Conservation (phyloP, 208 protist species). For the Balamuthia mandrillaris region DNA sequence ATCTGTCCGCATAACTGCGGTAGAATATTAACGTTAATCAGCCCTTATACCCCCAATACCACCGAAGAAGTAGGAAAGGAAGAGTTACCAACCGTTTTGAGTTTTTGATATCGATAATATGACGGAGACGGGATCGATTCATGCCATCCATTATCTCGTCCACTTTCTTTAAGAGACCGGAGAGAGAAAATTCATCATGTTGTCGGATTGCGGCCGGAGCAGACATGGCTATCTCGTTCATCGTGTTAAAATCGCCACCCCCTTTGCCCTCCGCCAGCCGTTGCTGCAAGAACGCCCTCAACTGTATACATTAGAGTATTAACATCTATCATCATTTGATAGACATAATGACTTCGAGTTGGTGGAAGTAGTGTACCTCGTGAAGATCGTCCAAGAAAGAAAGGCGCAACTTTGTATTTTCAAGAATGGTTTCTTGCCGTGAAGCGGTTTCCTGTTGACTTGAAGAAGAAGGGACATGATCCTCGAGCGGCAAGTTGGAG, state of each 20-base stretch:
- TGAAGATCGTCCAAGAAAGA: neutral
- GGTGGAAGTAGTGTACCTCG: neutral
- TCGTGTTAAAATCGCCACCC: neutral
- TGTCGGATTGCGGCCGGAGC: neutral
- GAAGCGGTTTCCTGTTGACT: too few relatives aligned
- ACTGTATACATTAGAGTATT: neutral
- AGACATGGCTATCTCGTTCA: neutral
- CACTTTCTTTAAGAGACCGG: neutral
- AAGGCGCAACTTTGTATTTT: neutral
- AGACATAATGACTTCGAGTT: neutral
- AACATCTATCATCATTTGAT: neutral
- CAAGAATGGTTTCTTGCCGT: neutral
- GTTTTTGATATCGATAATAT: constrained; percentile 19
- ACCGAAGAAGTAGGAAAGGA: neutral
- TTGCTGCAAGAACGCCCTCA: neutral
- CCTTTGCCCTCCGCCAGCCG: neutral
- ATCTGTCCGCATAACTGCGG: neutral
- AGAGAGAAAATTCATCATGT: neutral
- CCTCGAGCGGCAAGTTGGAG: too few relatives aligned
- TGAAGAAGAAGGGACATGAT: too few relatives aligned
- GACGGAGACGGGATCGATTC: neutral
- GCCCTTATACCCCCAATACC: neutral
- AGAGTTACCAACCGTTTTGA: neutral
- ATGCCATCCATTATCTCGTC: neutral
- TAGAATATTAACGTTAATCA: neutral